phyloP scores from a whole-genome alignment of 1,284 basidiomycete genomes.

The Rhodotorula sp. region DNA sequence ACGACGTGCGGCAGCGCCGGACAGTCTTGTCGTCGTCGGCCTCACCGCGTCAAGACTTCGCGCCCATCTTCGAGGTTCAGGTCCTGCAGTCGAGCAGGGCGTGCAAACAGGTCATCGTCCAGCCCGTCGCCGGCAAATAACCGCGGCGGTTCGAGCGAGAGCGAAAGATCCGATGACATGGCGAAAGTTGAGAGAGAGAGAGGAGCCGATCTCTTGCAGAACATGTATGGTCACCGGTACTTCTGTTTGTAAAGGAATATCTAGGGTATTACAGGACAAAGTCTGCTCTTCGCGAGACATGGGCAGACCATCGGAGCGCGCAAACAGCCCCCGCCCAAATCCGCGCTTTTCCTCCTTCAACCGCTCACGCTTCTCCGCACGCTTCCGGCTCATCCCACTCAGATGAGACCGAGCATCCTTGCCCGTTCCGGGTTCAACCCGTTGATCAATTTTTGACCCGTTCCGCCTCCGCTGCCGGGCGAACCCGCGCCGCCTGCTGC shows the following conservation, averaged over 20 bases:
- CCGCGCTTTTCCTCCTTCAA: background rate
- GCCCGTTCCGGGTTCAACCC: conserved; percentile 38
- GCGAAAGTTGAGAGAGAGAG: no score
- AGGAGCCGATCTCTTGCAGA: background rate
- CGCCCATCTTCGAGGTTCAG: conserved; percentile 25
- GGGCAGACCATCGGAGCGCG: background rate
- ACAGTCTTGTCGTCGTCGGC: background rate
- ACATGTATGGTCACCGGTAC: background rate
- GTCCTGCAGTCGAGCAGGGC: conserved; percentile 20
- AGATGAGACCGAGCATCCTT: conserved; percentile 38
- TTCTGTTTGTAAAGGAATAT: background rate
- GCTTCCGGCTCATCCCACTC: background rate
- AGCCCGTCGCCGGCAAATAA: conserved; percentile 18
- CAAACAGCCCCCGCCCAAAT: no score
- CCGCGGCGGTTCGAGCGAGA: conserved; percentile 33
- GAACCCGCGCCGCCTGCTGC: background rate
- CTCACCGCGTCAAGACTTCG: conserved; percentile 30
- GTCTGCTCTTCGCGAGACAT: no score
- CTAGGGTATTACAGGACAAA: background rate
- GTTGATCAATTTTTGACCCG: conserved; percentile 30
- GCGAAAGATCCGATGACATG: background rate
- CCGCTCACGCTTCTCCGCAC: background rate
- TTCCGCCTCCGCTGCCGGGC: conserved; percentile 1
- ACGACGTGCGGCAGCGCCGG: background rate
- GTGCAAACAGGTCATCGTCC: conserved; percentile 28